Conservation (phyloP, 1,284 basidiomycete genomes). For the Boletus mariae region DNA sequence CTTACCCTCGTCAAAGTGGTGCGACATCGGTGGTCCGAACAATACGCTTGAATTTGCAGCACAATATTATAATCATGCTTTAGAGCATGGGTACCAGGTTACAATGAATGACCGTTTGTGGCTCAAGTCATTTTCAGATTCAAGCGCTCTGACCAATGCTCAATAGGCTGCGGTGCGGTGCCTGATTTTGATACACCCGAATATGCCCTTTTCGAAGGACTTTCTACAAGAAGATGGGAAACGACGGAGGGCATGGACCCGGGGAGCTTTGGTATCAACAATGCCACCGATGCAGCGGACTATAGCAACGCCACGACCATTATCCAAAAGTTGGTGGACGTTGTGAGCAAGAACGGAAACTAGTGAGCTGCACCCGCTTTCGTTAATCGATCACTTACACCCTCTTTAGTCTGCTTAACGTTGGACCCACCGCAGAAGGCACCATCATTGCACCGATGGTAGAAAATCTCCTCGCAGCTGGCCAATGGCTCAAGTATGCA, state of each 20-base stretch:
- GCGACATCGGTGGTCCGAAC: slow-evolving; percentile 59
- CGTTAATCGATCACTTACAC: background rate
- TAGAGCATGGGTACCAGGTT: slow-evolving; percentile 47
- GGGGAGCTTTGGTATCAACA: slow-evolving; percentile 44
- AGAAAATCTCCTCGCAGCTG: slow-evolving; percentile 46
- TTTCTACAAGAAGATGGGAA: slow-evolving; percentile 54
- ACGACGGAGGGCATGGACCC: slow-evolving; percentile 53
- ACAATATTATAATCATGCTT: slow-evolving; percentile 50
- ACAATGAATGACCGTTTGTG: slow-evolving; percentile 51
- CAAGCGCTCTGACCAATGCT: background rate
- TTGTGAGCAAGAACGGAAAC: slow-evolving; percentile 56
- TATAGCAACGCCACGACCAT: slow-evolving; percentile 50
- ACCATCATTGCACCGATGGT: slow-evolving; percentile 46
- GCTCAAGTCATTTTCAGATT: background rate
- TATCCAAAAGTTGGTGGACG: slow-evolving; percentile 50
- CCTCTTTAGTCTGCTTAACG: slow-evolving; percentile 43
- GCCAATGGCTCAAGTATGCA: slow-evolving; percentile 47
- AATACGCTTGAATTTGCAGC: slow-evolving; percentile 45
- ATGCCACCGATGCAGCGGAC: slow-evolving; percentile 39
- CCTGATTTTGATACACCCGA: slow-evolving; percentile 59
- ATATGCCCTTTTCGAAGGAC: slow-evolving; percentile 47
- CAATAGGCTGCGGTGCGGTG: slow-evolving; percentile 40
- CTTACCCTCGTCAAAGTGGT: slow-evolving; percentile 40
- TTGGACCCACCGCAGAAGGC: slow-evolving; percentile 54
- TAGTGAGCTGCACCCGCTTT: slow-evolving; percentile 33